phyloP scores from a whole-genome alignment of 805 yeast species.

The Saturnispora serradocipensis region DNA sequence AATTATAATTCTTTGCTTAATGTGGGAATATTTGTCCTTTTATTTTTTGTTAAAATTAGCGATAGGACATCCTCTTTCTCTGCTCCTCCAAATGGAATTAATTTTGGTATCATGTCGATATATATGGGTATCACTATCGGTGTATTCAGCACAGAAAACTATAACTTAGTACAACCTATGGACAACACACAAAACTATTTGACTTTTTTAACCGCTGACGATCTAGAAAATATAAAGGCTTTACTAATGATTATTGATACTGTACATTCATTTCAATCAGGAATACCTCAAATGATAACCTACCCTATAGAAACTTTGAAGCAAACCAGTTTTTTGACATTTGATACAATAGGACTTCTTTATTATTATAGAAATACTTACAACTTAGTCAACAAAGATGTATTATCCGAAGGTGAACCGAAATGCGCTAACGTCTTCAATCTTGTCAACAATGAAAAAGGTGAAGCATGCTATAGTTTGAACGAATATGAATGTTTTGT shows the following conservation, averaged over 20 bases:
- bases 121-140: slow-evolving; percentile 19
- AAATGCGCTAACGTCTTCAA: neutral
- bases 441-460: neutral
- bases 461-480: slow-evolving; percentile 1
- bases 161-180: neutral
- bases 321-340: slow-evolving; percentile 4
- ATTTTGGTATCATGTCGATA: slow-evolving; percentile 14
- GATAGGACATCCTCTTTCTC: slow-evolving; percentile 14
- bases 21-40: slow-evolving; percentile 13
- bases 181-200: slow-evolving; percentile 2
- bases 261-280: slow-evolving; percentile 17
- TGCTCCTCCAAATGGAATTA: slow-evolving; percentile 15
- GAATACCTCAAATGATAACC: slow-evolving; percentile 16
- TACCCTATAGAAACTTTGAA: slow-evolving; percentile 7
- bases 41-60: slow-evolving; percentile 16
- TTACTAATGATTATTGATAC: slow-evolving; percentile 18
- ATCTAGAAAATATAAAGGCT: slow-evolving; percentile 16
- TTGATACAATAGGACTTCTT: slow-evolving; percentile 4
- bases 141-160: neutral
- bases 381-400: slow-evolving; percentile 5
- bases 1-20: slow-evolving; percentile 14
- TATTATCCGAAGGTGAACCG: neutral
- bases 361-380: slow-evolving; percentile 11
- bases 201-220: slow-evolving; percentile 11
- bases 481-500: slow-evolving; percentile 17